Conservation (phyloP, 2,329 filamentous ascomycete genomes). For the Esteya vermicola region DNA sequence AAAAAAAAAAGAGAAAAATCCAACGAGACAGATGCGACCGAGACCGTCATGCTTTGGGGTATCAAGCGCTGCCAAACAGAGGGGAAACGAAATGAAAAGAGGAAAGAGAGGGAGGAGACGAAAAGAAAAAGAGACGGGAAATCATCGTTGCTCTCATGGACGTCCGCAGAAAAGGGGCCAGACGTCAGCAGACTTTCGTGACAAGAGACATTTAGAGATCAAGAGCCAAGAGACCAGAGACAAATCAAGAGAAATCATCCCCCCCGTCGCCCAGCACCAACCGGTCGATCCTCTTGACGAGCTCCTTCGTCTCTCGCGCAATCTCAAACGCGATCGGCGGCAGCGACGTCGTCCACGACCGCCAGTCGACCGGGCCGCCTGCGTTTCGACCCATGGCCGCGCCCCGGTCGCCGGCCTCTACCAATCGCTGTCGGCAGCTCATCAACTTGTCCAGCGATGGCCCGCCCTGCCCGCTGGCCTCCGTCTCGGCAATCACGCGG, state of each 20-base stretch:
- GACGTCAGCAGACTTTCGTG: no score
- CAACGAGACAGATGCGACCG: not conserved
- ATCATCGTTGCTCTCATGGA: no score
- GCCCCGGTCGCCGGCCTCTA: slow-evolving; percentile 48
- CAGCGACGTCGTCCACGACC: slow-evolving; percentile 53
- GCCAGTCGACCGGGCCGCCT: slow-evolving; percentile 40
- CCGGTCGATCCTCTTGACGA: slow-evolving; percentile 27
- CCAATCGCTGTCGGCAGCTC: slow-evolving; percentile 49
- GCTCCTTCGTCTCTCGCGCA: slow-evolving; percentile 66
- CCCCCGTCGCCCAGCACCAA: slow-evolving; percentile 11
- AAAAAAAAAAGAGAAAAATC: not conserved
- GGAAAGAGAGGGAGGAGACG: not conserved
- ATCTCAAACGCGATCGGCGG: slow-evolving; percentile 81
- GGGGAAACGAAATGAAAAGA: not conserved
- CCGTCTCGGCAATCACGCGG: slow-evolving; percentile 53
- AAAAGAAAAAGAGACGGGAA: not conserved
- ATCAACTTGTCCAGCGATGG: slow-evolving; percentile 39
- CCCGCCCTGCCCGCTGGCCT: slow-evolving; percentile 37
- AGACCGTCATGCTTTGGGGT: not conserved
- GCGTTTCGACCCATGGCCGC: slow-evolving; percentile 37
- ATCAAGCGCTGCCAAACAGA: slow-evolving; percentile 1
- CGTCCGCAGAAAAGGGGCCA: not conserved
- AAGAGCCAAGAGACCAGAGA: not conserved
- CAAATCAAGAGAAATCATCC: slow-evolving; percentile 14
- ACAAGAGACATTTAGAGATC: not conserved